Conservation (phyloP, 768 basidiomycete genomes). For the Cystobasidium ongulense region DNA sequence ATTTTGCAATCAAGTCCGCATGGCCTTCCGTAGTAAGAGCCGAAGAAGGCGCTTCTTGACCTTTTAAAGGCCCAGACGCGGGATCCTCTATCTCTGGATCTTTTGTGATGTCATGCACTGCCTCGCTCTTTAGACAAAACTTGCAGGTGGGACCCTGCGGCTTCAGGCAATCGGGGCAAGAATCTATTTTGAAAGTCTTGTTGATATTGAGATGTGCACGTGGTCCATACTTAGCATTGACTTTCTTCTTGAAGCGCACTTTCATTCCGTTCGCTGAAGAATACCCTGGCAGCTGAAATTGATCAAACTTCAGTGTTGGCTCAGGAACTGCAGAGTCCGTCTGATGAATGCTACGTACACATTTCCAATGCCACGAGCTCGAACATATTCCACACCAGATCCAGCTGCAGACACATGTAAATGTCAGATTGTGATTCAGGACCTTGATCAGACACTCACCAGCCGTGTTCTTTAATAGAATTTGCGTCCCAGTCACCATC, state of each 20-base stretch:
- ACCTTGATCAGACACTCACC: neutral
- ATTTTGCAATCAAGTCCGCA: neutral
- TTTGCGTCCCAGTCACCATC: conserved; percentile 16
- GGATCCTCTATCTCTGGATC: neutral
- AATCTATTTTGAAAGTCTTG: conserved; percentile 21
- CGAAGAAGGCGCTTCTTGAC: conserved; percentile 3
- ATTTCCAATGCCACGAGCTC: conserved; percentile 13
- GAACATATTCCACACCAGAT: conserved; percentile 2
- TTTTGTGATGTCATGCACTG: neutral
- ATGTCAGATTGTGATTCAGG: neutral
- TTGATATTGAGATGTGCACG: conserved; percentile 28
- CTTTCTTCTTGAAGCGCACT: neutral
- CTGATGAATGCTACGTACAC: conserved; percentile 10
- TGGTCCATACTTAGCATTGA: neutral
- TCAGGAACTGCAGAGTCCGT: too few relatives aligned
- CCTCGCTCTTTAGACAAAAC: conserved; percentile 28
- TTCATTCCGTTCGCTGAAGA: neutral
- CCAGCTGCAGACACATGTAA: neutral
- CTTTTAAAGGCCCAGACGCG: neutral
- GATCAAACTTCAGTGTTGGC: conserved; percentile 24
- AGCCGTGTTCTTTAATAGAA: neutral
- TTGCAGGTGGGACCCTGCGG: conserved; percentile 33
- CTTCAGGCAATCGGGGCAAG: conserved; percentile 37
- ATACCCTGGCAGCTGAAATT: neutral
- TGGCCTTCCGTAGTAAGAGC: neutral